Evolutionary conservation across 495 filamentous ascomycete genomes (phyloP), one percentile per base, ranked within the genome.

Genomic region (Penicillium soppii): DNA sequence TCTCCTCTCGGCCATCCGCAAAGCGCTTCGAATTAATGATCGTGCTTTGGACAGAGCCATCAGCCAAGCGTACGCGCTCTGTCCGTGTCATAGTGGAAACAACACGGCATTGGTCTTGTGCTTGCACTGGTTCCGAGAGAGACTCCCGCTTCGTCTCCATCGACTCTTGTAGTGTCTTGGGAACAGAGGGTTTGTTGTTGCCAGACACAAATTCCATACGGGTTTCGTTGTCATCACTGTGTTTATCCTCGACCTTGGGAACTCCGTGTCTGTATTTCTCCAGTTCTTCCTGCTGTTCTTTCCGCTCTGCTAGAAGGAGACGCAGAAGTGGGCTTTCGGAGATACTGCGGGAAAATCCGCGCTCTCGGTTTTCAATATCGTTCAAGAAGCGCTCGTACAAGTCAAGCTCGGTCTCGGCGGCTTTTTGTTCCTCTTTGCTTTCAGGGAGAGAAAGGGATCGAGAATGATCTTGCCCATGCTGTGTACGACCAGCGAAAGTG

Each of bases 1-100:
- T 79, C 56, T 84, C 81, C 56, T 86, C 84, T 17, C 77, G 68
- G 5, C 85, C 85, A 72, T 89, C 84, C 0, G 79, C 71, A 57
- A 81, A 89, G 5, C 77, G 69, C 61, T 81, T 83, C 39, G 81
- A 85, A 10, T 82, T 64, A 9, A 81, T 66, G n/a, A 78, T 77
- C 52, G 74, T 82, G 4, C 80, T 88, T 39, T 79, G 73, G 5
- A 84, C 65, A 5, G 80, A 83, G 7, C 85, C 85, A 67, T 88
- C 84, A 3, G 81, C 64, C 20, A 79, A 58, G 12, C 68, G 75
- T 5, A 67, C 69, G 1, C 76, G 75, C 45, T 83, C 75, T 8
- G 82, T 87, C 1, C 71, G 82, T 0, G 76, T 83, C 29, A 77
- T 73, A 2, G 80, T 82, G 3, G 82, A 84, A 3, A 87, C 58